These are phyloP conservation scores for Geotrichum candidum DNA, from an alignment of 1,139 yeast species.

Conservation along the genomic window DNA sequence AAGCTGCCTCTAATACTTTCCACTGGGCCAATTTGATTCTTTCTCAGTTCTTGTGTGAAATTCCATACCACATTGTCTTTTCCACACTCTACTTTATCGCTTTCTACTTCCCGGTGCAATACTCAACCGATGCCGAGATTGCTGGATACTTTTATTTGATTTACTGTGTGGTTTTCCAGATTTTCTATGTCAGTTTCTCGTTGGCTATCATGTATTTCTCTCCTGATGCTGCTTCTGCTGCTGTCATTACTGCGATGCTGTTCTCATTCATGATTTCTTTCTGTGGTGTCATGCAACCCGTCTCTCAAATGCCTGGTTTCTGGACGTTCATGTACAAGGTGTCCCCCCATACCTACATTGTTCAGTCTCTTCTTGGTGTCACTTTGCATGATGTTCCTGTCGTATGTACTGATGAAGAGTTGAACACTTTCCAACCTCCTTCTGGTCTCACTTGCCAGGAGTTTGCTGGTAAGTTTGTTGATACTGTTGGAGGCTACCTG, in stretches of 20 bases:
- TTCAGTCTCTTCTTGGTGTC: slow-evolving; percentile 42
- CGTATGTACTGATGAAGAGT: slow-evolving; percentile 44
- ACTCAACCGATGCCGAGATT: slow-evolving; percentile 36
- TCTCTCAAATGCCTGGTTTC: slow-evolving; percentile 47
- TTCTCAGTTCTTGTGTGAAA: slow-evolving; percentile 39
- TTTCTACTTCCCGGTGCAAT: slow-evolving; percentile 41
- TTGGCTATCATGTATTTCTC: slow-evolving; percentile 42
- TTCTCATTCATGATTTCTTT: slow-evolving; percentile 47
- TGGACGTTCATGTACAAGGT: slow-evolving; percentile 55
- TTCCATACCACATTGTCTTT: slow-evolving; percentile 37
- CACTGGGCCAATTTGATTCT: slow-evolving; percentile 48
- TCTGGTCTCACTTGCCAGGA: slow-evolving; percentile 43
- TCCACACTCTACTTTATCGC: slow-evolving; percentile 30
- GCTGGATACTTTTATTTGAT: slow-evolving; percentile 44
- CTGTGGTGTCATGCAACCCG: slow-evolving; percentile 55
- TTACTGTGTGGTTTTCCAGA: slow-evolving; percentile 42
- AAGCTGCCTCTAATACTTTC: slow-evolving; percentile 56
- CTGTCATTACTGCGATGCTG: slow-evolving; percentile 43
- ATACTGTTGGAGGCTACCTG: slow-evolving; percentile 41
- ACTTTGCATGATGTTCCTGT: slow-evolving; percentile 41
- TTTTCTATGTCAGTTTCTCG: slow-evolving; percentile 44
- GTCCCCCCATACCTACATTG: slow-evolving; percentile 53
- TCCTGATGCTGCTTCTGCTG: slow-evolving; percentile 45
- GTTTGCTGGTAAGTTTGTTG: slow-evolving; percentile 39
- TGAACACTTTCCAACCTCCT: slow-evolving; percentile 46